A percentile compares a stretch with the other conserved stretches of the same genome.
Evolutionary conservation across 768 basidiomycete species (phyloP).

Genomic region (Postia placenta): DNA sequence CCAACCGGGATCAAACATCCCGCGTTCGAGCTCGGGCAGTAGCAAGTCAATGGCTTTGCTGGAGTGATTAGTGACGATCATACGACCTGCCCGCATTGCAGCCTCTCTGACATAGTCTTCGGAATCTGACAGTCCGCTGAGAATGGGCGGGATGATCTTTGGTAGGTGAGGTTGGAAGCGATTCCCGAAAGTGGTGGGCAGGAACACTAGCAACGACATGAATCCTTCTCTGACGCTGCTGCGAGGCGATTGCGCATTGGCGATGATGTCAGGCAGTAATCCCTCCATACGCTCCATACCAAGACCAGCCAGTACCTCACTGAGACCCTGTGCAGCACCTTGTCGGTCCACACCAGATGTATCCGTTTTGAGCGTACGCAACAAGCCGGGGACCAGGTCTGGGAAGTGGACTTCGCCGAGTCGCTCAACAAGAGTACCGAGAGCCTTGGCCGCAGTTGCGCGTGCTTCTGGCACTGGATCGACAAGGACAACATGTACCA

Average conservation of each 20-base stretch:
- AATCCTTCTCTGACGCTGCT: conserved; percentile 95
- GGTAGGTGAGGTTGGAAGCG: conserved; percentile 95
- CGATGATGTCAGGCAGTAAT: conserved; percentile 88
- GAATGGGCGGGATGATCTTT: conserved; percentile 89
- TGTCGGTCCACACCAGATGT: conserved; percentile 95
- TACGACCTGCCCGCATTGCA: conserved; percentile 97
- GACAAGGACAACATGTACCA: conserved; percentile 88
- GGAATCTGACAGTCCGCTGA: conserved; percentile 84
- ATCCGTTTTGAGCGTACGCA: conserved; percentile 86
- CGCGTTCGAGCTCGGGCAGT: conserved; percentile 87
- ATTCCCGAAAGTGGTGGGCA: conserved; percentile 93
- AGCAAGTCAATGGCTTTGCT: conserved; percentile 88
- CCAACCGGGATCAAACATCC: conserved; percentile 95
- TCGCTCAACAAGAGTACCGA: conserved; percentile 95
- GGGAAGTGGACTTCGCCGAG: conserved; percentile 95
- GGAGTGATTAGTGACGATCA: conserved; percentile 95
- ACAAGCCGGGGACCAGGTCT: conserved; percentile 83
- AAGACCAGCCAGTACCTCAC: conserved; percentile 89
- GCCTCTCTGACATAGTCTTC: conserved; percentile 97
- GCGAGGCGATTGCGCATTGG: conserved; percentile 82
- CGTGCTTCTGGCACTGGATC: conserved; percentile 98
- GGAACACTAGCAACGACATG: conserved; percentile 93
- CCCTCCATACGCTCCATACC: conserved; percentile 98
- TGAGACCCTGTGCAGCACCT: conserved; percentile 95
- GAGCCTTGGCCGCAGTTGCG: conserved; percentile 93